Evolutionary conservation across 2,329 filamentous ascomycete species (phyloP).

Genomic region (Trichoderma koningiopsis): DNA sequence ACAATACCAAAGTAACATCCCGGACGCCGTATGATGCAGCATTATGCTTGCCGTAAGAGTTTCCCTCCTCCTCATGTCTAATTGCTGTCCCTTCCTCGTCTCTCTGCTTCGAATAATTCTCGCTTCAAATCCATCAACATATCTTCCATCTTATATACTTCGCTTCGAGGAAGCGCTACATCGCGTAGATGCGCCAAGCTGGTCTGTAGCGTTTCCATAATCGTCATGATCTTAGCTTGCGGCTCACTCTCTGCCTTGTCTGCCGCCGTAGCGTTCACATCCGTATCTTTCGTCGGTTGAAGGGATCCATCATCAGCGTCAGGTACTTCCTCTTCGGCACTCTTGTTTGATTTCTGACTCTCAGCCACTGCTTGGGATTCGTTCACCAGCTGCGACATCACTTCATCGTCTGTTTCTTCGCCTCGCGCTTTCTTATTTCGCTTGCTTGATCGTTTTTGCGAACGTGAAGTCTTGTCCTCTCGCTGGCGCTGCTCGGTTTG

Average conservation of each 20-base stretch:
- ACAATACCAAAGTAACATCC: neutral
- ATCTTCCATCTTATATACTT: slow-evolving; percentile 74
- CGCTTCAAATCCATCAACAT: slow-evolving; percentile 77
- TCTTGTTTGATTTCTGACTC: slow-evolving; percentile 28
- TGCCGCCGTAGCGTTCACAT: slow-evolving; percentile 8
- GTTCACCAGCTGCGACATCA: slow-evolving; percentile 45
- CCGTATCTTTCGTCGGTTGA: neutral
- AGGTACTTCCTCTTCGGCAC: slow-evolving; percentile 4
- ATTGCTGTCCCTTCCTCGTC: slow-evolving; percentile 49
- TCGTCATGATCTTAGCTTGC: slow-evolving; percentile 30
- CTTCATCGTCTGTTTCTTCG: slow-evolving; percentile 45
- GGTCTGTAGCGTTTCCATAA: slow-evolving; percentile 40
- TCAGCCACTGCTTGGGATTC: slow-evolving; percentile 46
- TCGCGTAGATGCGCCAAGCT: slow-evolving; percentile 60
- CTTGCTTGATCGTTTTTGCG: slow-evolving; percentile 21
- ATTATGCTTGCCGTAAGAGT: slow-evolving; percentile 27
- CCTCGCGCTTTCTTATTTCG: slow-evolving; percentile 30
- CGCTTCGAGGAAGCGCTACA: slow-evolving; percentile 62
- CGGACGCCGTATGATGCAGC: slow-evolving; percentile 25
- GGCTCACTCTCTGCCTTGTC: slow-evolving; percentile 20
- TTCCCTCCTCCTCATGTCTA: slow-evolving; percentile 26
- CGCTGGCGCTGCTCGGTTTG: slow-evolving; percentile 25
- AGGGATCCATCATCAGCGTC: neutral
- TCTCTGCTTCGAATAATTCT: slow-evolving; percentile 71
- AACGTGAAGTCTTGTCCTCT: slow-evolving; percentile 7